A percentile compares a stretch with the other conserved stretches of the same genome.
phyloP scores from a whole-genome alignment of 768 basidiomycete genomes.

The Imleria badia region DNA sequence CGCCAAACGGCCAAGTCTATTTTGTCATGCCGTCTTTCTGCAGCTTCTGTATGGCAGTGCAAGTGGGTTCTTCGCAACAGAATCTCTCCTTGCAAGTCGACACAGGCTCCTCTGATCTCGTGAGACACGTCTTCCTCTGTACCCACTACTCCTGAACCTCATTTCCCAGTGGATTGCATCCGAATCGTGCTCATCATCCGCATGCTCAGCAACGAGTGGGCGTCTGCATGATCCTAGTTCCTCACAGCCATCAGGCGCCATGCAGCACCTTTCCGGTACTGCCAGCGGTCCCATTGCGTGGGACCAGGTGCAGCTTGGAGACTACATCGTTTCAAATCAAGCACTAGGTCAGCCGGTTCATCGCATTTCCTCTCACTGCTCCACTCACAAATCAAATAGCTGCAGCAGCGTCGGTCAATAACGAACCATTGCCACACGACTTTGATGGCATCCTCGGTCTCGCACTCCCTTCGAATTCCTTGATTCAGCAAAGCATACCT shows the following conservation, averaged over 20 bases:
- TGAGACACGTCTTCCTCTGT: constrained; percentile 34
- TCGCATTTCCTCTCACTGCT: background rate
- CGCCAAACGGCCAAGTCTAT: too few relatives aligned
- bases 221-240: constrained; percentile 56
- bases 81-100: constrained; percentile 70
- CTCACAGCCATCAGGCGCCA: constrained; percentile 41
- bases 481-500: constrained; percentile 54
- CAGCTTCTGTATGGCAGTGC: too few relatives aligned
- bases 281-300: constrained; percentile 66
- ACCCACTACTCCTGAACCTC: background rate
- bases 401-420: constrained; percentile 51
- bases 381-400: constrained; percentile 37
- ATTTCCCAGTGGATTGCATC: constrained; percentile 69
- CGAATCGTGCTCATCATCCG: constrained; percentile 54
- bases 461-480: constrained; percentile 69
- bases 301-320: constrained; percentile 64
- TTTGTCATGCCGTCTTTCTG: too few relatives aligned
- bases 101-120: constrained; percentile 80
- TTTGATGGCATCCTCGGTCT: constrained; percentile 76
- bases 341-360: constrained; percentile 56
- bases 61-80: constrained; percentile 49
- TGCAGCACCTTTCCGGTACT: constrained; percentile 59
- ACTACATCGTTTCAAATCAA: constrained; percentile 62
- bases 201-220: constrained; percentile 48
- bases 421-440: constrained; percentile 54